Evolutionary conservation across 306 rosid genomes (phyloP), one percentile per base, ranked within the genome.

Genomic region (Corylus heterophylla): DNA sequence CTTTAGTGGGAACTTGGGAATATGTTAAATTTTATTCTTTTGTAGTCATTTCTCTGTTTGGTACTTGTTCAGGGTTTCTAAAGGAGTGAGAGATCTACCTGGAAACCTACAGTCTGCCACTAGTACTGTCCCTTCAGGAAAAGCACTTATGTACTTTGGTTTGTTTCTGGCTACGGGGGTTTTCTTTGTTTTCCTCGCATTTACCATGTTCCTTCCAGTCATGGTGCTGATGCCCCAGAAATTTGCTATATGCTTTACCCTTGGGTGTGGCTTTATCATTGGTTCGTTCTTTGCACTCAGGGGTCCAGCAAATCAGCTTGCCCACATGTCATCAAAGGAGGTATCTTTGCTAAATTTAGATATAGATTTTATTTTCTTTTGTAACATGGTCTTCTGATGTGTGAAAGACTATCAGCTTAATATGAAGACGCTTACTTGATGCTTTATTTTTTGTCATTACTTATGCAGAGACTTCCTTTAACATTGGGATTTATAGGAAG

Each of bases 161-260:
- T 78, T 94, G 85, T 66, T 94, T 85, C 85, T 94, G 55, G 92
- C 94, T 4, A 89, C 86, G 12, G 98, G 98, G 69, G 94, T 92
- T 84, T 94, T 94, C 86, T 94, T 94, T 59, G 74, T 94, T 78
- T 94, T 94, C 90, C 82, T 94, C 18, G 92, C 98, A 17, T 94
- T 92, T 76, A 83, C 97, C 84, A 87, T 94, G 96, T 94, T 94
- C 89, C 92, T 94, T 35, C 98, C 98, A 27, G 89, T 92, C 69
- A 94, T 94, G 94, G 98, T 92, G 61, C 78, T 94, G 74, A 74
- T 94, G 93, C 98, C 98, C 22, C 97, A 94, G 83, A 94, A 94
- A 83, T 94, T 94, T 84, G 98, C 97, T 51, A 74, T 94, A 81
- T 89, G 97, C 86, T 94, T 94, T 87, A 94, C 98, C 18, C 92